Evolutionary conservation across 2,329 filamentous ascomycete species (phyloP).

Genomic region (Penicillium sp.): DNA sequence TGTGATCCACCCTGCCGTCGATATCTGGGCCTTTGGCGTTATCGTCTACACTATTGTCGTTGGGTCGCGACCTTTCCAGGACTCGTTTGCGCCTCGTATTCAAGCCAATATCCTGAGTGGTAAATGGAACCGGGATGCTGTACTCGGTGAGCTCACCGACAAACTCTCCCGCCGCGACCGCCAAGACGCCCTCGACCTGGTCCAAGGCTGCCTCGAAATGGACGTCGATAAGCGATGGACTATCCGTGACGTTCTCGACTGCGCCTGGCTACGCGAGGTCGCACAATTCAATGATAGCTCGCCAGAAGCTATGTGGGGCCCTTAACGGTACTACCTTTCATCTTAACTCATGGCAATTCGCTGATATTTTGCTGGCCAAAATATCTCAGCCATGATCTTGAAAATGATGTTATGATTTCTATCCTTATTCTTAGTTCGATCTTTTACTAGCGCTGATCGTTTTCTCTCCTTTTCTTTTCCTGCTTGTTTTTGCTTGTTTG

Average conservation of each 20-base stretch:
- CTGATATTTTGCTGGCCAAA: not conserved
- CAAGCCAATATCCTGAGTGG: conserved; percentile 60
- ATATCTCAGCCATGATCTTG: not conserved
- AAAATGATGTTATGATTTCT: not conserved
- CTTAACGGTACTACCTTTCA: conserved; percentile 27
- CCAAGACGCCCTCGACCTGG: conserved; percentile 55
- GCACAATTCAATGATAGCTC: conserved; percentile 34
- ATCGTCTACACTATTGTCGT: conserved; percentile 62
- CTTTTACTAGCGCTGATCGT: conserved; percentile 13
- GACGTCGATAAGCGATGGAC: conserved; percentile 57
- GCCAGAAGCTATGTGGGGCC: conserved; percentile 36
- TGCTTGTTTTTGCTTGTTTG: not conserved
- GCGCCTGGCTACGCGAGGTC: conserved; percentile 54
- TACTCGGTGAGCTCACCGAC: conserved; percentile 46
- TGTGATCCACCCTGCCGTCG: conserved; percentile 54
- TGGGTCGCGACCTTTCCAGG: conserved; percentile 62
- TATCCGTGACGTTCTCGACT: conserved; percentile 56
- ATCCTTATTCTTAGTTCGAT: conserved; percentile 6
- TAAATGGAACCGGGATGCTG: conserved; percentile 55
- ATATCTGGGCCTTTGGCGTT: conserved; percentile 68
- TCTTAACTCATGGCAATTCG: not conserved
- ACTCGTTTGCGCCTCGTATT: conserved; percentile 59
- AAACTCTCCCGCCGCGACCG: conserved; percentile 41
- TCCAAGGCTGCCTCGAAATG: conserved; percentile 61
- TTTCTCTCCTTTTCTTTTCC: not conserved